Percentiles rank a stretch among this genome's conserved stretches.
These are phyloP conservation scores for Phytopythium chamaehyphon DNA, from an alignment of 352 stramenopile species.

Conservation along the genomic window DNA sequence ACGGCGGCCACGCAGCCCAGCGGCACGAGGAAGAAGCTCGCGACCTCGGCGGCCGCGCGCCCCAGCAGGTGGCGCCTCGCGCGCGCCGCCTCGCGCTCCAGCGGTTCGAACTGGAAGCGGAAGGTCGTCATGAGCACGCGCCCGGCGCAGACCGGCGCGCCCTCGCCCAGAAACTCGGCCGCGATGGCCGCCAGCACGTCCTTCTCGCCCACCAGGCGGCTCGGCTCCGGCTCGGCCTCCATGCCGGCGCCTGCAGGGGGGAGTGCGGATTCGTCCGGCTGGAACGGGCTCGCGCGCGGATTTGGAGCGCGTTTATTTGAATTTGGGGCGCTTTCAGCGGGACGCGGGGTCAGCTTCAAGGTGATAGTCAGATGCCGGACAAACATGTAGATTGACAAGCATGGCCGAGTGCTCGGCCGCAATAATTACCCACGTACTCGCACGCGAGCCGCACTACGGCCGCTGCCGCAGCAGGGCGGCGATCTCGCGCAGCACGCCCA, in stretches of 20 bases:
- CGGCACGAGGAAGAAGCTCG: constrained; percentile 72
- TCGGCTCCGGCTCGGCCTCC: constrained; percentile 20
- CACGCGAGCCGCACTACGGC: constrained; percentile 7
- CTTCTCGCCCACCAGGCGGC: constrained; percentile 63
- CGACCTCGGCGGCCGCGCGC: constrained; percentile 58
- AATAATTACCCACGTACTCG: neutral
- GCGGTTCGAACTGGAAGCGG: constrained; percentile 77
- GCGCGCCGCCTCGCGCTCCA: constrained; percentile 53
- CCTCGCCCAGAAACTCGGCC: constrained; percentile 71
- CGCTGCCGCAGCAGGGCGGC: constrained; percentile 22
- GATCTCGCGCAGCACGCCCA: constrained; percentile 44
- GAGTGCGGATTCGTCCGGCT: no score
- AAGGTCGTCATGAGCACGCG: constrained; percentile 82
- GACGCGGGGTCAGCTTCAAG: no score
- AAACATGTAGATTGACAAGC: no score
- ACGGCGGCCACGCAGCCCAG: constrained; percentile 71
- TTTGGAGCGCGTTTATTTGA: no score
- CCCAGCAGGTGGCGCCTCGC: constrained; percentile 48
- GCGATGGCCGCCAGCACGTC: constrained; percentile 73
- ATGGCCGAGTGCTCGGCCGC: no score
- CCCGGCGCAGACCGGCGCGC: constrained; percentile 51
- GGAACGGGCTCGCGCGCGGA: no score
- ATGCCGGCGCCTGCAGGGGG: constrained; percentile 12
- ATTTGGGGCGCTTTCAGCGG: no score
- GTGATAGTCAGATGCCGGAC: no score